Evolutionary conservation across 2,329 filamentous ascomycete genomes (phyloP).

Genomic region (Sporothrix pallida): DNA sequence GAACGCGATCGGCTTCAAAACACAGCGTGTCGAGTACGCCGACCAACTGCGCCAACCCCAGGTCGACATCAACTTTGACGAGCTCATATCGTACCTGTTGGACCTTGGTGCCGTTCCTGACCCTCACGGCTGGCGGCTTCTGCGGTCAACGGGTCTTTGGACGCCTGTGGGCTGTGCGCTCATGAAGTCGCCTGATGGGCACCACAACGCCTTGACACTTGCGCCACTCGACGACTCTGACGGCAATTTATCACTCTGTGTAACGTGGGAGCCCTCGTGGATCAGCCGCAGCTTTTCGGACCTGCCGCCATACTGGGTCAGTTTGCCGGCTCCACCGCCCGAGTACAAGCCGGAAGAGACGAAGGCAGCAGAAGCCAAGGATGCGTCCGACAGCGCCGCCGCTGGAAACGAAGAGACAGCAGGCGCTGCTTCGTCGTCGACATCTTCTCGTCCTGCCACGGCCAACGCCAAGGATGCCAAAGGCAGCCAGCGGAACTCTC

Average conservation of each 20-base stretch:
- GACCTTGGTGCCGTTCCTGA: constrained; percentile 68
- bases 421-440: constrained; percentile 9
- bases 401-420: neutral
- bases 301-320: constrained; percentile 66
- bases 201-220: constrained; percentile 57
- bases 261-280: constrained; percentile 62
- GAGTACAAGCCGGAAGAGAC: constrained; percentile 21
- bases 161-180: constrained; percentile 64
- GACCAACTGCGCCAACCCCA: constrained; percentile 61
- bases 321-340: constrained; percentile 48
- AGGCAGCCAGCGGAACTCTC: constrained; percentile 29
- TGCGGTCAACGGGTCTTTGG: constrained; percentile 64
- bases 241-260: constrained; percentile 62
- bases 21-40: constrained; percentile 67
- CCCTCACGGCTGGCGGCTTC: constrained; percentile 61
- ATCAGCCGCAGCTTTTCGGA: constrained; percentile 57
- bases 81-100: constrained; percentile 65
- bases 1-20: constrained; percentile 65
- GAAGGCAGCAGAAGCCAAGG: constrained; percentile 22
- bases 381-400: neutral
- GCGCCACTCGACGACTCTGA: constrained; percentile 65
- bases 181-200: constrained; percentile 59
- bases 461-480: neutral
- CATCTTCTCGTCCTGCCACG: constrained; percentile 22
- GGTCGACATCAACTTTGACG: constrained; percentile 61